Conservation (phyloP, 2,329 filamentous ascomycete genomes). For the Talaromyces sp. region DNA sequence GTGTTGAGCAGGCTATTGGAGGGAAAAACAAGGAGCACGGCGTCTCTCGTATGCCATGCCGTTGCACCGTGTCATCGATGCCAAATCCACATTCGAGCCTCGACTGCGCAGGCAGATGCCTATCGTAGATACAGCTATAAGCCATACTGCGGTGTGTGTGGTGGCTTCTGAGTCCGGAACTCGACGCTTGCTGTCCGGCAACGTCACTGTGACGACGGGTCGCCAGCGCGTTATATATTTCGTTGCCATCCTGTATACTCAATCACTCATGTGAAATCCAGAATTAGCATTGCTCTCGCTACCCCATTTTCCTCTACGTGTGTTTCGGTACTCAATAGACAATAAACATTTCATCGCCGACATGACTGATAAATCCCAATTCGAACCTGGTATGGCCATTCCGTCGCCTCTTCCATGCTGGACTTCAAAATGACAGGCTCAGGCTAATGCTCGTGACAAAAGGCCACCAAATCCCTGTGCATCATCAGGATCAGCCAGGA, state of each 20-base stretch:
- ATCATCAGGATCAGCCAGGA: constrained; percentile 53
- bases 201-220: constrained; percentile 18
- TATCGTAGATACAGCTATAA: not conserved
- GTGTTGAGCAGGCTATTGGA: not conserved
- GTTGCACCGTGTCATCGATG: not conserved
- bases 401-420: too few relatives aligned
- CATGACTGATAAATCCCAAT: constrained; percentile 30
- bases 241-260: too few relatives aligned
- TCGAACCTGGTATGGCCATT: constrained; percentile 29
- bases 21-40: too few relatives aligned
- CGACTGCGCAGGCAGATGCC: too few relatives aligned
- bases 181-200: constrained; percentile 1
- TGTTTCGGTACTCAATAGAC: not conserved
- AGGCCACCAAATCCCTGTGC: constrained; percentile 51
- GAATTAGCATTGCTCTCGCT: not conserved
- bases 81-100: not conserved
- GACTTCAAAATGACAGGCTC: not conserved
- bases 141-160: not conserved
- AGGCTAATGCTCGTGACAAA: not conserved
- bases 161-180: constrained; percentile 8
- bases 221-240: not conserved
- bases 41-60: too few relatives aligned
- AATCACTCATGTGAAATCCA: not conserved
- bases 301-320: not conserved
- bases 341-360: not conserved